These are phyloP conservation scores for Neurospora crassa DNA, from an alignment of 2,329 filamentous ascomycete genomes.

Conservation along the genomic window DNA sequence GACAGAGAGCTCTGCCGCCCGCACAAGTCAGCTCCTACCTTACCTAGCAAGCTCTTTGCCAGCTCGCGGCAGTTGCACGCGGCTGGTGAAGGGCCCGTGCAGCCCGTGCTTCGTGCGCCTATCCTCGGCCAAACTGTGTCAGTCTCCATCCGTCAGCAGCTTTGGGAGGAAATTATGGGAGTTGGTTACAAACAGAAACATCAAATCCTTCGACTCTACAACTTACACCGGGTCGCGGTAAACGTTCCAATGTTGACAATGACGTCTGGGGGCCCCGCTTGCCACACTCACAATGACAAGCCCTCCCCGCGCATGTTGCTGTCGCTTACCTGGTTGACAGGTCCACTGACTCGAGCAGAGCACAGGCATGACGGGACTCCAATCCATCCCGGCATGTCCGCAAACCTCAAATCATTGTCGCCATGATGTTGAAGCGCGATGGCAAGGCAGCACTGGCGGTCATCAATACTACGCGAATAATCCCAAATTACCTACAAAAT, in stretches of 20 bases:
- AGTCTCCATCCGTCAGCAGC: neutral
- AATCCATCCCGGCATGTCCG: neutral
- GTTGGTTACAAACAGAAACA: neutral
- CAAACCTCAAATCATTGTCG: neutral
- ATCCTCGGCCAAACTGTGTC: neutral
- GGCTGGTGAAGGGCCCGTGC: neutral
- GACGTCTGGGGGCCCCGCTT: neutral
- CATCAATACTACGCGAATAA: neutral
- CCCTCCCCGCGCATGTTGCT: neutral
- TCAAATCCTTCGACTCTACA: neutral
- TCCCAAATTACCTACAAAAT: neutral
- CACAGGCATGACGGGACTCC: neutral
- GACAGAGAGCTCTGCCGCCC: neutral
- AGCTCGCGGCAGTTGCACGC: neutral
- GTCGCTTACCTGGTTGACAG: neutral
- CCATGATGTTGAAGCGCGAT: neutral
- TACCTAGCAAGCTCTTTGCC: neutral
- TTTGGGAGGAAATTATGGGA: neutral
- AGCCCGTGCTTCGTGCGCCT: neutral
- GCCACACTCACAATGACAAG: neutral
- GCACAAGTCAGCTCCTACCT: neutral
- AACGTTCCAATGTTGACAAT: neutral
- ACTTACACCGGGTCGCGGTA: neutral
- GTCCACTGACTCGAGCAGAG: neutral
- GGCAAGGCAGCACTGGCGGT: neutral